Conservation (phyloP, 2,329 filamentous ascomycete genomes). For the Dichotomopilus funicola region DNA sequence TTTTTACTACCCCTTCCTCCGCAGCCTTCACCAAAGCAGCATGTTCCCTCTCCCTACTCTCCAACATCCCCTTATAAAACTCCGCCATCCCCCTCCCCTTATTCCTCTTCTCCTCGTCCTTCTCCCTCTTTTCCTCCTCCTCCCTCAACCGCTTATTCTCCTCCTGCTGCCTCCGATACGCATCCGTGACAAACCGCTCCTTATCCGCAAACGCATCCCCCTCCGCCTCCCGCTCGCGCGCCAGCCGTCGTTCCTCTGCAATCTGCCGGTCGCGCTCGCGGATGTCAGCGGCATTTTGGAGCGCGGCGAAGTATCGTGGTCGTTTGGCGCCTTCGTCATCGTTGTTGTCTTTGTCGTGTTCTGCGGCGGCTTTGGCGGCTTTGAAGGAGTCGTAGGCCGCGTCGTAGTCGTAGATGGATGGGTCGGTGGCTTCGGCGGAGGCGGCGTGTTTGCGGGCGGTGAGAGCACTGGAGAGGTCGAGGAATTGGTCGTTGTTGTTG, state of each 20-base stretch:
- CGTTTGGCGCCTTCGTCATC: slow-evolving; percentile 45
- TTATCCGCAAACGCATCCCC: slow-evolving; percentile 76
- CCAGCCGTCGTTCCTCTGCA: slow-evolving; percentile 73
- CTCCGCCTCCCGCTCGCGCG: slow-evolving; percentile 70
- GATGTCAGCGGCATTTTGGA: slow-evolving; percentile 66
- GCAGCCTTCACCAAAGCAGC: slow-evolving; percentile 63
- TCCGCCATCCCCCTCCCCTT: slow-evolving; percentile 65
- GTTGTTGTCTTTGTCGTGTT: slow-evolving; percentile 65
- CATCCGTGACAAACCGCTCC: slow-evolving; percentile 79
- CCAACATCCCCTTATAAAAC: slow-evolving; percentile 70
- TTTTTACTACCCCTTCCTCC: slow-evolving; percentile 34
- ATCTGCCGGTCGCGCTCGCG: slow-evolving; percentile 72
- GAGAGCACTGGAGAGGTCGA: slow-evolving; percentile 60
- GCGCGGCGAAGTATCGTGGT: slow-evolving; percentile 72
- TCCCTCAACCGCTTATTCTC: slow-evolving; percentile 65
- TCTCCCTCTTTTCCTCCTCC: slow-evolving; percentile 62
- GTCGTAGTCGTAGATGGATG: slow-evolving; percentile 81
- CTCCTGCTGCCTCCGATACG: slow-evolving; percentile 75
- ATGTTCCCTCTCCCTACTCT: slow-evolving; percentile 63
- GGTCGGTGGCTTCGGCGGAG: slow-evolving; percentile 60
- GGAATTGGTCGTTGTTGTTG: slow-evolving; percentile 43
- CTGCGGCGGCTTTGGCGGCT: slow-evolving; percentile 50
- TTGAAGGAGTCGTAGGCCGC: slow-evolving; percentile 73
- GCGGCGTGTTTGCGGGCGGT: slow-evolving; percentile 57
- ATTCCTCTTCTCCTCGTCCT: slow-evolving; percentile 58